Conservation (phyloP, 768 basidiomycete species). For the Porpolomopsis calyptriformis region DNA sequence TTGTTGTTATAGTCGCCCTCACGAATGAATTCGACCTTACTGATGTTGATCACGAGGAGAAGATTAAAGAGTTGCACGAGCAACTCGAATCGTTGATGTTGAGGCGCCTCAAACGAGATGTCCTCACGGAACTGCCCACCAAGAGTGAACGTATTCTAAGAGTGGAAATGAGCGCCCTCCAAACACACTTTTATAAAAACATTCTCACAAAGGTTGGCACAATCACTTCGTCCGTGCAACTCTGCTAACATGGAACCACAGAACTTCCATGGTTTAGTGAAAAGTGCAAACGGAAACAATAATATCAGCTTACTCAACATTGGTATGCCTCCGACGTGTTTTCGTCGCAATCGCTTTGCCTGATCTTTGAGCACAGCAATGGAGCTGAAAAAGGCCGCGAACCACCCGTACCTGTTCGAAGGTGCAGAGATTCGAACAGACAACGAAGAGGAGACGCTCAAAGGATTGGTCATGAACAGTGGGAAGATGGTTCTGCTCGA, state of each 20-base stretch:
- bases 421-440: constrained; percentile 68
- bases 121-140: constrained; percentile 89
- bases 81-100: constrained; percentile 94
- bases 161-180: constrained; percentile 94
- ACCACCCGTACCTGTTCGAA: constrained; percentile 96
- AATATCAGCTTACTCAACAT: constrained; percentile 96
- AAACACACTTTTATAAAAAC: constrained; percentile 98
- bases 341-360: neutral
- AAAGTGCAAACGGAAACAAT: constrained; percentile 78
- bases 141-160: constrained; percentile 97
- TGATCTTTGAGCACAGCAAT: constrained; percentile 49
- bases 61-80: constrained; percentile 91
- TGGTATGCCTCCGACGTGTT: constrained; percentile 32
- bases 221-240: neutral
- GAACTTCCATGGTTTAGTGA: constrained; percentile 90
- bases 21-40: constrained; percentile 92
- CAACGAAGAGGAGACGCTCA: constrained; percentile 72
- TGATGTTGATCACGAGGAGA: constrained; percentile 85
- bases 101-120: constrained; percentile 88
- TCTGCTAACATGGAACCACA: constrained; percentile 18
- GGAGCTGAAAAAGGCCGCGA: constrained; percentile 98
- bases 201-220: constrained; percentile 73
- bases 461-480: constrained; percentile 96
- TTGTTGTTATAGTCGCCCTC: constrained; percentile 54
- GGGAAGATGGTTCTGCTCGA: constrained; percentile 98